Conservation (phyloP, 2,329 filamentous ascomycete species). For the Penicillium hesseltinei region DNA sequence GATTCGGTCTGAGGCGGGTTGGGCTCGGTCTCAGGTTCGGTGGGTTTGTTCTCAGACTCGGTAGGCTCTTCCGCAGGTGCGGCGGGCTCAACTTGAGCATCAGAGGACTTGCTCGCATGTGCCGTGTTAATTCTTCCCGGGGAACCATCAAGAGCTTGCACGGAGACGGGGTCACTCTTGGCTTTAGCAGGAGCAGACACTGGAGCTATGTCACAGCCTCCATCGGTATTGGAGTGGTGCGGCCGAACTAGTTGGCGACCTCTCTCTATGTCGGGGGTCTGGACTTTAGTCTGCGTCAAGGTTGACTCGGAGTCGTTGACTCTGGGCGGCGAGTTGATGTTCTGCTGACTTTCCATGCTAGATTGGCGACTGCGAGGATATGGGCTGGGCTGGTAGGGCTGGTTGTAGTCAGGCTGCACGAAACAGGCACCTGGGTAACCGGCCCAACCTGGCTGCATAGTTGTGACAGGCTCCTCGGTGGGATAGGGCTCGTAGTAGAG, state of each 20-base stretch:
- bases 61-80: neutral
- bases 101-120: neutral
- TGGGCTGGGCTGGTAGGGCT: neutral
- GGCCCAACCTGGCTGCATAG: neutral
- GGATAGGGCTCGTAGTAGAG: neutral
- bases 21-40: neutral
- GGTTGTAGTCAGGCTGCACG: slow-evolving; percentile 2
- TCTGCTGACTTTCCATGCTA: neutral
- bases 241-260: neutral
- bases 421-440: neutral
- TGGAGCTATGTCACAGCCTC: neutral
- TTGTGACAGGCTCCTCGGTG: neutral
- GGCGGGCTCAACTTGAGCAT: neutral
- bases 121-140: neutral
- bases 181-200: neutral
- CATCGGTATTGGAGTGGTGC: neutral
- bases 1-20: neutral
- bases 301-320: neutral
- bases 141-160: neutral
- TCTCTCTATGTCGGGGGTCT: neutral
- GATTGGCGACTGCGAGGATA: neutral
- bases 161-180: neutral
- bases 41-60: neutral
- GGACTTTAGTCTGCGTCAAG: neutral
- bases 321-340: neutral